A percentile compares a stretch with the other conserved stretches of the same genome.
phyloP scores from a whole-genome alignment of 164 flowering plant genomes.

The Vitis vinifera region DNA sequence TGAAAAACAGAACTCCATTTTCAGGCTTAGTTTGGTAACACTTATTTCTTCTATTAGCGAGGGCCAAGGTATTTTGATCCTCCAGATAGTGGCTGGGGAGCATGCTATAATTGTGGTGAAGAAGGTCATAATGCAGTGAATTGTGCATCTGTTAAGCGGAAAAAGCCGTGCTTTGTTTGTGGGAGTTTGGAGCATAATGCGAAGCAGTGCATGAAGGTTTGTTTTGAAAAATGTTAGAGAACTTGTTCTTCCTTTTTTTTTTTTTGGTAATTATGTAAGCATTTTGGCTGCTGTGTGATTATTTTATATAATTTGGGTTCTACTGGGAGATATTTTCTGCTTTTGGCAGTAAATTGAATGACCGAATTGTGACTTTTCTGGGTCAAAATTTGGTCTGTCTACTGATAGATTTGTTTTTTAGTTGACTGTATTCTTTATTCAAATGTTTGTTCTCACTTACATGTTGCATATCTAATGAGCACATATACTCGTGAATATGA shows the following conservation, averaged over 20 bases:
- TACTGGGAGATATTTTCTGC: neutral
- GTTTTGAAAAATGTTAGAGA: neutral
- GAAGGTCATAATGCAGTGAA: constrained; percentile 34
- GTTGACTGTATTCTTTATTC: too few relatives aligned
- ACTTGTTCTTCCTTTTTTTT: neutral
- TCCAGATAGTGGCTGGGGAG: constrained; percentile 37
- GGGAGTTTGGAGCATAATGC: constrained; percentile 81
- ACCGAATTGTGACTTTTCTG: too few relatives aligned
- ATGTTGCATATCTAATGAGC: too few relatives aligned
- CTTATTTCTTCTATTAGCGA: constrained; percentile 34
- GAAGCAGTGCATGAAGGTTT: constrained; percentile 77
- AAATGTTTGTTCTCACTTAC: too few relatives aligned
- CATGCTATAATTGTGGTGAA: constrained; percentile 50
- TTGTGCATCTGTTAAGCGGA: constrained; percentile 27
- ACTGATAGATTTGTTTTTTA: too few relatives aligned
- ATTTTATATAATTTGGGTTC: too few relatives aligned
- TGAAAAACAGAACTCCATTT: neutral
- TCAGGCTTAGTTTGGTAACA: constrained; percentile 7
- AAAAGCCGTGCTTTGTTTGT: constrained; percentile 85
- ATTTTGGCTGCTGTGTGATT: too few relatives aligned
- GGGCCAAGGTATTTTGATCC: constrained; percentile 60
- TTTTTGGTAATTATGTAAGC: neutral
- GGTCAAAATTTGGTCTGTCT: too few relatives aligned
- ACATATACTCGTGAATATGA: too few relatives aligned
- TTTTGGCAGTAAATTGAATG: neutral